Conservation (phyloP, 768 basidiomycete species). For the Imleria badia region DNA sequence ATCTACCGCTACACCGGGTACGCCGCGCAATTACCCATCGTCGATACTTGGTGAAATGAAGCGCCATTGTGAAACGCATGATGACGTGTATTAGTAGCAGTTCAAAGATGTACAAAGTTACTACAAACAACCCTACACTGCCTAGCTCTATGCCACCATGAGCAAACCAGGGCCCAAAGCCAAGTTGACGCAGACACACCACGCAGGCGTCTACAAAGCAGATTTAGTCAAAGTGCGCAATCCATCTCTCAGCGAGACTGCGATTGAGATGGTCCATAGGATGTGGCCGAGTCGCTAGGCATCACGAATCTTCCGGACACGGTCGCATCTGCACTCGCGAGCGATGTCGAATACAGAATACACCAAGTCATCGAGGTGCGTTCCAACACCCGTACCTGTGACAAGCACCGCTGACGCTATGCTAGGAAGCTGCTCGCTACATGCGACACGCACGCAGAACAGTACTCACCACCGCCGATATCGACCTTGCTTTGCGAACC, state of each 20-base stretch:
- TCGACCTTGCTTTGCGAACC: constrained; percentile 91
- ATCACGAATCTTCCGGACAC: constrained; percentile 72
- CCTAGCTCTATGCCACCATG: constrained; percentile 15
- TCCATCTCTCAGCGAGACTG: constrained; percentile 8
- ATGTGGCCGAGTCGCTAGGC: constrained; percentile 86
- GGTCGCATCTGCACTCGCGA: constrained; percentile 83
- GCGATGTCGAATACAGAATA: constrained; percentile 95
- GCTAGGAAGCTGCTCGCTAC: constrained; percentile 87
- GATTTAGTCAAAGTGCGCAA: constrained; percentile 59
- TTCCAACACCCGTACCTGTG: background rate
- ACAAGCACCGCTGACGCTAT: background rate
- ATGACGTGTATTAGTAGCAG: background rate
- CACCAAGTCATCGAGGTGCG: constrained; percentile 91
- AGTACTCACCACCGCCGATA: constrained; percentile 85
- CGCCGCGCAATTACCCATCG: too few species aligned
- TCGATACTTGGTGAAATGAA: background rate
- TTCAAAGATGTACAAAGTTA: background rate
- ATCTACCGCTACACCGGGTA: too few species aligned
- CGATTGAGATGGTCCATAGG: constrained; percentile 45
- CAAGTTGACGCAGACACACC: constrained; percentile 45
- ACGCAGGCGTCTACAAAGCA: constrained; percentile 62
- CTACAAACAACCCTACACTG: background rate
- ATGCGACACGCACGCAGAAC: constrained; percentile 93
- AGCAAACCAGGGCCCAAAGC: constrained; percentile 48
- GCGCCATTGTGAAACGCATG: too few species aligned